phyloP scores from a whole-genome alignment of 2,329 filamentous ascomycete genomes.

The Paraconiothyrium brasiliense region DNA sequence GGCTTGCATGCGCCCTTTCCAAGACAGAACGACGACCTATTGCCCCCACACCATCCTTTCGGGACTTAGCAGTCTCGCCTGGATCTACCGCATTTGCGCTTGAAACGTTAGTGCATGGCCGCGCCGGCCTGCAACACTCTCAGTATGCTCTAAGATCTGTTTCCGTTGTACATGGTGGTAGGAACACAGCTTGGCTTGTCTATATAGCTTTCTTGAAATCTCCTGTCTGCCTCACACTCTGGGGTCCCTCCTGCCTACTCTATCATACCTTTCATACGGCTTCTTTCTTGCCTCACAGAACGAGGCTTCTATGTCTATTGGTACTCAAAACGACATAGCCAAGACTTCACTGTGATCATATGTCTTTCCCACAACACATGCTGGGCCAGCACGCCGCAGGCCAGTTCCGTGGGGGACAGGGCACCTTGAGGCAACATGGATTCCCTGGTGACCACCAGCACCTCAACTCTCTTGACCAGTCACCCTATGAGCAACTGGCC shows the following conservation, averaged over 20 bases:
- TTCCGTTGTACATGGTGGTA: slow-evolving; percentile 2
- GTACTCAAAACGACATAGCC: not conserved
- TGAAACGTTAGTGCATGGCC: slow-evolving; percentile 8
- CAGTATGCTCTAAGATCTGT: not conserved
- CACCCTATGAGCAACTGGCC: slow-evolving; percentile 30
- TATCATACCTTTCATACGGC: not conserved
- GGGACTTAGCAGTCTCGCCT: not conserved
- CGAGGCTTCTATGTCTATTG: not conserved
- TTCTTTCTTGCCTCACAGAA: not conserved
- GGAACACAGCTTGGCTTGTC: slow-evolving; percentile 6
- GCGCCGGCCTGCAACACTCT: slow-evolving; percentile 2
- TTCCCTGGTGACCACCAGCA: slow-evolving; percentile 7
- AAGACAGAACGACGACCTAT: slow-evolving; percentile 18
- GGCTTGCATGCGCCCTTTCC: slow-evolving; percentile 20
- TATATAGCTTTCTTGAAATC: slow-evolving; percentile 17
- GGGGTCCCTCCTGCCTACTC: not conserved
- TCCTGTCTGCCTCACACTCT: not conserved
- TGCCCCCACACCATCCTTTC: not conserved
- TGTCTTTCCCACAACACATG: slow-evolving; percentile 1
- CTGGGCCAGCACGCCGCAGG: slow-evolving; percentile 3
- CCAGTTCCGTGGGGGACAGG: slow-evolving; percentile 1
- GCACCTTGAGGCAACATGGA: slow-evolving; percentile 3
- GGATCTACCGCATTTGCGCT: slow-evolving; percentile 5
- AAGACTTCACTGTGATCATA: not conserved
- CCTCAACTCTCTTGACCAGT: not conserved